Evolutionary conservation across 169 alveolate genomes (phyloP), one percentile per base, ranked within the genome.

Genomic region (Cryptosporidium andersoni): DNA sequence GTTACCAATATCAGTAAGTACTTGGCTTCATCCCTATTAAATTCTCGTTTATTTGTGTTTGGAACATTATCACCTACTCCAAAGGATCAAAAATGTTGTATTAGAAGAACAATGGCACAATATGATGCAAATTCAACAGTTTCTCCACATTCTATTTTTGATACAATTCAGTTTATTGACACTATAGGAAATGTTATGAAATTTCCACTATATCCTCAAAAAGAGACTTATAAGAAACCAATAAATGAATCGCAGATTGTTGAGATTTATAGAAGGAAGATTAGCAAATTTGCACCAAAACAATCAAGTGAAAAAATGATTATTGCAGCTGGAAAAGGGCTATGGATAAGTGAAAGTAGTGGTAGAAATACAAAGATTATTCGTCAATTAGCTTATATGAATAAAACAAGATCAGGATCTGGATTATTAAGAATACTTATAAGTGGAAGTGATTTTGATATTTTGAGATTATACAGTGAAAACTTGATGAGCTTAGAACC

Each of bases 201-300:
- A 60, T 74, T 74, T 58, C 85, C 85, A 7, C 47, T 74, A 47
- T 74, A 56, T 60, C 85, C 85, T 36, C 85, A 74, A 43, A 74
- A 68, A 74, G 60, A 40, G 25, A 58, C 74, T 58, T 74, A 43
- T 37, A 74, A 74, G 12, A 74, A 62, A 25, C 85, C 85, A 8
- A 48, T 74, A 11, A 9, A n/a, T 37, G 74, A 74, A 62, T 74
- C 85, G 48, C 55, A 74, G 40, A 36, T 74, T 2, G 45, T 74
- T 16, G 85, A 74, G 16, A 58, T 74, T 34, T 62, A 55, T 45
- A 74, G 85, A 55, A 74, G 48, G 47, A 74, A 53, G 6, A 40
- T 58, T 43, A 74, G 40, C 12, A 45, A 43, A 3, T 53, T 8
- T 43, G 16, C 55, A 12, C 55, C 55, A 25, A 9, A 40, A 60